Percentiles rank a stretch among this genome's conserved stretches.
These are phyloP conservation scores for Ogataea siamensis DNA, from an alignment of 805 yeast genomes.

Conservation along the genomic window DNA sequence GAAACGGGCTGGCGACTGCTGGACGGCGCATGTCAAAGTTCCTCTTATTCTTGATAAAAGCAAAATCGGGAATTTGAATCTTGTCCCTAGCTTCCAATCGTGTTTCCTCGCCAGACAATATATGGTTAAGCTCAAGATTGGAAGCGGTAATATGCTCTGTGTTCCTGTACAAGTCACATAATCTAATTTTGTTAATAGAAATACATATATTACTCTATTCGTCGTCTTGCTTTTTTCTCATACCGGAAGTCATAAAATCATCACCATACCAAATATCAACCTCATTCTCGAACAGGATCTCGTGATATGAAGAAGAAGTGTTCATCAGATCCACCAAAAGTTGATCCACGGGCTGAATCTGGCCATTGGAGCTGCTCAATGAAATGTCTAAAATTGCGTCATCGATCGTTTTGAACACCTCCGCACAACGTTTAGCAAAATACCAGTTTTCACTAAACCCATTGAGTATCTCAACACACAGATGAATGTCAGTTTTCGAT, in stretches of 20 bases:
- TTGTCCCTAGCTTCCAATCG: background rate
- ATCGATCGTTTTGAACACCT: conserved; percentile 43
- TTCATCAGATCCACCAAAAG: conserved; percentile 41
- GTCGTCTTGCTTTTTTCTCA: background rate
- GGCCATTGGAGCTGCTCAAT: conserved; percentile 35
- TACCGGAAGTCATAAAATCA: conserved; percentile 16
- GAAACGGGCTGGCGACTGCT: background rate
- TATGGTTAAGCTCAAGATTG: background rate
- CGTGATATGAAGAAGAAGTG: conserved; percentile 43
- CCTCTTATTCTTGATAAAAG: background rate
- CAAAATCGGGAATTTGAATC: background rate
- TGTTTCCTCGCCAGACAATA: background rate
- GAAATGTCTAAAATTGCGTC: conserved; percentile 46
- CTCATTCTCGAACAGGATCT: conserved; percentile 44
- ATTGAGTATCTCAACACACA: conserved; percentile 44
- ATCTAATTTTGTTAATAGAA: background rate
- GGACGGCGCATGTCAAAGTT: too few relatives aligned
- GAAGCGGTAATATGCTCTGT: too few relatives aligned
- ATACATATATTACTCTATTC: background rate
- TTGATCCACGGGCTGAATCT: conserved; percentile 39
- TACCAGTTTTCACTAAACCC: conserved; percentile 48
- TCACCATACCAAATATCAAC: conserved; percentile 46
- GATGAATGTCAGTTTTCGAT: conserved; percentile 45
- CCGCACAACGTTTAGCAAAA: conserved; percentile 43
- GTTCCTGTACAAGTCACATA: too few relatives aligned